Base-by-base conservation (phyloP, 2,329 filamentous ascomycete genomes). In the Colletotrichum spinosum region DNA sequence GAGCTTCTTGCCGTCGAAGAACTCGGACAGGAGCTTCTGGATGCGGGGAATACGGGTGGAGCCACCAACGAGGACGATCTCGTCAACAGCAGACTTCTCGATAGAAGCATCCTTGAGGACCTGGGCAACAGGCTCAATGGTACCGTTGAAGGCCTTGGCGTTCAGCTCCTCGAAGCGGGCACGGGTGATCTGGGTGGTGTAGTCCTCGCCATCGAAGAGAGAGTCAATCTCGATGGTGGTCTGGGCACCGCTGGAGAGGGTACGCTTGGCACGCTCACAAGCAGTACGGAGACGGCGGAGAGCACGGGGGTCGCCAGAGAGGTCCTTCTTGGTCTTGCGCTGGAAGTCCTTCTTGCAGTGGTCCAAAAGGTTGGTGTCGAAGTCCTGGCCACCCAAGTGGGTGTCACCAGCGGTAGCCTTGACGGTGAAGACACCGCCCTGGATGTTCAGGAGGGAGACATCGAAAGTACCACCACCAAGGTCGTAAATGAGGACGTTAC, bases 1-100 rank as follows among this genome's bases (percentile, higher is more conserved):
- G 72, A 97, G 93, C 92, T 99, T 97, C 93, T 99, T 99, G 84
- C 94, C 94, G 80, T 97, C 92, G 86, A 99, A 99, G 89, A 94
- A 97, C 84, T 99, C 96, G 85, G 91, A 94, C 72, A 99, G 90
- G 72, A 99, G 92, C 90, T 98, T 98, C 91, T 99, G 96, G 81
- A 99, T 97, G 81, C 91, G 90, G 78, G 96, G 96, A 75, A 99
- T 99, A 93, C 96, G 96, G 77, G 96, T 99, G 70, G 94, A 97
- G 75, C 96, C 96, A 90, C 96, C 96, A 77, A 99, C 96, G 76
- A 99, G 92, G 75, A 99, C 96, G 72, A 99, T 97, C 88, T 99
- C 96, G 79, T 98, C 94, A 76, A 99, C 95, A 78, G 89, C 91
- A 81, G 81, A 87, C 92, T 98, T 98, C 78, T 94, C 91, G 65